phyloP scores from a whole-genome alignment of 306 rosid species.

The Casuarina equisetifolia region DNA sequence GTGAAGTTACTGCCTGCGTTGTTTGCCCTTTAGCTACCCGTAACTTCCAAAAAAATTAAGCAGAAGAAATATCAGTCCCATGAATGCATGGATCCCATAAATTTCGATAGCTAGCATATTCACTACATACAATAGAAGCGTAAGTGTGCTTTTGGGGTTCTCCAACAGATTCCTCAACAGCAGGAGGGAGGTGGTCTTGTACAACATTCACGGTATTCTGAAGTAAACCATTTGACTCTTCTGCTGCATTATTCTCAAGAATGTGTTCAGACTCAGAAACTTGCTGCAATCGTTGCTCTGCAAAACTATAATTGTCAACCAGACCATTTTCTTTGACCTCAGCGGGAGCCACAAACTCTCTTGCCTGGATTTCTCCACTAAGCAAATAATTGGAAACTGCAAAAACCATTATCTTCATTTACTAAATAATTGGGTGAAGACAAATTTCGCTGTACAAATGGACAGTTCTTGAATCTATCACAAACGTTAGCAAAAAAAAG shows the following conservation, averaged over 20 bases:
- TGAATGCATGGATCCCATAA: slow-evolving; percentile 11
- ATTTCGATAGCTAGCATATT: slow-evolving; percentile 23
- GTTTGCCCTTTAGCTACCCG: slow-evolving; percentile 79
- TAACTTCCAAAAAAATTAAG: slow-evolving; percentile 51
- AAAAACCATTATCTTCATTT: slow-evolving; percentile 36
- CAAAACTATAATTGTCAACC: slow-evolving; percentile 57
- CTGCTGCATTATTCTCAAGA: slow-evolving; percentile 51
- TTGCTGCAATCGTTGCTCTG: slow-evolving; percentile 66
- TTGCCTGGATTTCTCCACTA: slow-evolving; percentile 65
- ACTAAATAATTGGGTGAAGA: background rate
- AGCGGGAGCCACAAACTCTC: slow-evolving; percentile 61
- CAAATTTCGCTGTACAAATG: slow-evolving; percentile 1
- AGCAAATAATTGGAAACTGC: slow-evolving; percentile 73
- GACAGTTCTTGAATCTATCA: slow-evolving; percentile 12
- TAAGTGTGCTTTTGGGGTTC: slow-evolving; percentile 96
- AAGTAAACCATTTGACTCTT: slow-evolving; percentile 62
- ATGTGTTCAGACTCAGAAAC: slow-evolving; percentile 57
- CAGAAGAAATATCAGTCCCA: slow-evolving; percentile 35
- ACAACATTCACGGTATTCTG: slow-evolving; percentile 49
- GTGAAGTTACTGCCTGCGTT: slow-evolving; percentile 33
- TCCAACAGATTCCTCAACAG: slow-evolving; percentile 78
- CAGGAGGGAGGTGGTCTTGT: slow-evolving; percentile 56
- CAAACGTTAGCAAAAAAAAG: background rate
- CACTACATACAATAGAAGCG: slow-evolving; percentile 81
- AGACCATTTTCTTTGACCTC: slow-evolving; percentile 74